These are phyloP conservation scores for Colletotrichum scovillei DNA, from an alignment of 2,329 filamentous ascomycete species.

Conservation along the genomic window DNA sequence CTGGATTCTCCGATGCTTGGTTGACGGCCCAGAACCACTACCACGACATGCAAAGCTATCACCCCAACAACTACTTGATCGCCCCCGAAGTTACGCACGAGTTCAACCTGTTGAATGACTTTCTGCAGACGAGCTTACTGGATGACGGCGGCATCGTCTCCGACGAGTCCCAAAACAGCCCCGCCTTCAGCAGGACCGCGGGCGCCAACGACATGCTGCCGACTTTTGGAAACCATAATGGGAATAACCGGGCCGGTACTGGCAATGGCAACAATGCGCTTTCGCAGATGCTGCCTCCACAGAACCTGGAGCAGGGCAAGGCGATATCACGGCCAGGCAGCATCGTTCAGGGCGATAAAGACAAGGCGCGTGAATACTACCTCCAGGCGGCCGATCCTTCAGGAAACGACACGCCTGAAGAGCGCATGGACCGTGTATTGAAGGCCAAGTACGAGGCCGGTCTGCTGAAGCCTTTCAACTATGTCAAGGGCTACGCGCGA, in stretches of 20 bases:
- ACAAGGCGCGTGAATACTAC: constrained; percentile 90
- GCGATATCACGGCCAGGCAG: constrained; percentile 71
- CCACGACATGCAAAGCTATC: constrained; percentile 93
- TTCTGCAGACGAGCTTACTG: constrained; percentile 89
- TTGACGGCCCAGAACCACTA: constrained; percentile 83
- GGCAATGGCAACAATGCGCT: constrained; percentile 41
- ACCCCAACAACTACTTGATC: constrained; percentile 91
- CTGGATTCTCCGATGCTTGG: constrained; percentile 86
- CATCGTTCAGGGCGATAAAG: constrained; percentile 74
- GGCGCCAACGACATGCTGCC: constrained; percentile 60
- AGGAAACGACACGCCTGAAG: constrained; percentile 85
- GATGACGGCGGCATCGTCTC: constrained; percentile 82
- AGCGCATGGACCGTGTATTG: constrained; percentile 93
- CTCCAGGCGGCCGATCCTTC: constrained; percentile 96
- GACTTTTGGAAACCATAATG: constrained; percentile 57
- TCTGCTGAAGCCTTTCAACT: constrained; percentile 96
- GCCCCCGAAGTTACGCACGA: constrained; percentile 92
- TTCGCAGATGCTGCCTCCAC: constrained; percentile 58
- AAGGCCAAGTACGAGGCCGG: constrained; percentile 97
- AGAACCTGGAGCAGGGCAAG: constrained; percentile 58
- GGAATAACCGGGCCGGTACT: constrained; percentile 36
- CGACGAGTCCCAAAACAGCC: constrained; percentile 71
- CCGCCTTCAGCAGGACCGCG: constrained; percentile 51
- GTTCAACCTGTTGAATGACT: constrained; percentile 96
- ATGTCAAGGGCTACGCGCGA: constrained; percentile 93